These are phyloP conservation scores for Calocera viscosa DNA, from an alignment of 768 basidiomycete genomes.

Conservation along the genomic window DNA sequence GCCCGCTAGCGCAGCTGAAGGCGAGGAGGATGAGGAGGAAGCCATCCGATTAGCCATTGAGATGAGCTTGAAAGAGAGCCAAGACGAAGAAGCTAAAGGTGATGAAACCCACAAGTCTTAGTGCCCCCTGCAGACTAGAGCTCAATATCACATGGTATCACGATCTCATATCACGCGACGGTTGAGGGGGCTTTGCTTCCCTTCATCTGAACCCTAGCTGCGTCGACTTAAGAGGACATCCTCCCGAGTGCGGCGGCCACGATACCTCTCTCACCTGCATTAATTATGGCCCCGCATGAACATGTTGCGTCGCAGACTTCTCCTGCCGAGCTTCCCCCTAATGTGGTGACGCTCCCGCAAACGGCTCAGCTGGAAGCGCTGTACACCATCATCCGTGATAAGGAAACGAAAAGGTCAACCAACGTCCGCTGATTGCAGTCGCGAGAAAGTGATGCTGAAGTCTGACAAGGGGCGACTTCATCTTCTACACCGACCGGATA, in stretches of 20 bases:
- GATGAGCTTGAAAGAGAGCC: conserved; percentile 75
- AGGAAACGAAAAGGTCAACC: conserved; percentile 53
- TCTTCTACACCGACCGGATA: conserved; percentile 91
- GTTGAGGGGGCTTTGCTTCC: too few relatives aligned
- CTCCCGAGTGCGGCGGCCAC: too few relatives aligned
- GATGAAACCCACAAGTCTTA: too few relatives aligned
- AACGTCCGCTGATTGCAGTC: neutral
- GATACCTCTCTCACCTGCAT: too few relatives aligned
- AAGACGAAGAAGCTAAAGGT: conserved; percentile 32
- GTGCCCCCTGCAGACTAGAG: too few relatives aligned
- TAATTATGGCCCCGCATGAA: too few relatives aligned
- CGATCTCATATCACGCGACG: too few relatives aligned
- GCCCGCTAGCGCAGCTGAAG: conserved; percentile 28
- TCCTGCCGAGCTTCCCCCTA: conserved; percentile 46
- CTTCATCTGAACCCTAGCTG: too few relatives aligned
- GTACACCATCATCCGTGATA: conserved; percentile 88
- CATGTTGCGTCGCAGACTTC: conserved; percentile 29
- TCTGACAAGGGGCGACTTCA: conserved; percentile 62
- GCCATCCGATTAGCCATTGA: conserved; percentile 83
- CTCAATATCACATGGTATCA: too few relatives aligned
- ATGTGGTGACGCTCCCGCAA: conserved; percentile 78
- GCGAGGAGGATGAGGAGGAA: conserved; percentile 49
- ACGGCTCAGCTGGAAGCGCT: conserved; percentile 90
- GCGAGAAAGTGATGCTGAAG: neutral
- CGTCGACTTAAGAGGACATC: too few relatives aligned